Evolutionary conservation across 192 early-diverging fungal genomes (phyloP).

Genomic region (Backusella liffmaniae): DNA sequence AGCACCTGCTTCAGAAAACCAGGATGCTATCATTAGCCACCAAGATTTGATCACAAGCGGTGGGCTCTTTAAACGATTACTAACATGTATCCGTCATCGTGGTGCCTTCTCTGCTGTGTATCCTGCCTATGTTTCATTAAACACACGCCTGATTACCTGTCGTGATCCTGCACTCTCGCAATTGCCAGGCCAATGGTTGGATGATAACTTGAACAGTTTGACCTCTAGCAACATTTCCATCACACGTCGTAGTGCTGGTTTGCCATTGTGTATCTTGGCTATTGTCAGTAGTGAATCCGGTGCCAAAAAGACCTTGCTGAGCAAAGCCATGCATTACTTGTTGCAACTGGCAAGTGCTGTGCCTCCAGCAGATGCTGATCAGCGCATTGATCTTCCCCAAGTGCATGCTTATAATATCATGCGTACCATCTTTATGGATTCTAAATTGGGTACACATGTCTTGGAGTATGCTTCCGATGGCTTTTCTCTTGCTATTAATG

Average conservation of each 20-base stretch:
- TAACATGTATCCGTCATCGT: conserved; percentile 82
- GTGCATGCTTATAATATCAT: conserved; percentile 94
- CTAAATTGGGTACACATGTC: conserved; percentile 70
- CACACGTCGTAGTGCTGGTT: conserved; percentile 87
- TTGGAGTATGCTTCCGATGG: conserved; percentile 76
- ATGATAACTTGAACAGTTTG: conserved; percentile 73
- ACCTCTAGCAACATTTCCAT: conserved; percentile 77
- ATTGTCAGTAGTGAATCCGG: conserved; percentile 71
- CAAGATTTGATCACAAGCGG: conserved; percentile 38
- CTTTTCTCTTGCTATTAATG: conserved; percentile 75
- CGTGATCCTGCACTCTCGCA: conserved; percentile 45
- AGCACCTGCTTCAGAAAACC: conserved; percentile 33
- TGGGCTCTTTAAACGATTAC: conserved; percentile 50
- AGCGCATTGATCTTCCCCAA: conserved; percentile 81
- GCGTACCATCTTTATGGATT: conserved; percentile 79
- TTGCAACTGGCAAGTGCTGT: conserved; percentile 57
- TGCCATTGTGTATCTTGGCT: conserved; percentile 85
- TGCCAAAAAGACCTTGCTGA: conserved; percentile 57
- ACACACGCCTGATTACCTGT: conserved; percentile 65
- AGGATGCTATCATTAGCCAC: background rate
- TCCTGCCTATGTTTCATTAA: conserved; percentile 71
- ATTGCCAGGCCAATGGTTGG: conserved; percentile 70
- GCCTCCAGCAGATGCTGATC: conserved; percentile 48
- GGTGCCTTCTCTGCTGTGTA: conserved; percentile 92
- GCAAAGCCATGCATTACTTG: conserved; percentile 64